Evolutionary conservation across 108 stramenopile genomes (phyloP), one percentile per base, ranked within the genome.

Genomic region (Pseudonitzschia multistriata): DNA sequence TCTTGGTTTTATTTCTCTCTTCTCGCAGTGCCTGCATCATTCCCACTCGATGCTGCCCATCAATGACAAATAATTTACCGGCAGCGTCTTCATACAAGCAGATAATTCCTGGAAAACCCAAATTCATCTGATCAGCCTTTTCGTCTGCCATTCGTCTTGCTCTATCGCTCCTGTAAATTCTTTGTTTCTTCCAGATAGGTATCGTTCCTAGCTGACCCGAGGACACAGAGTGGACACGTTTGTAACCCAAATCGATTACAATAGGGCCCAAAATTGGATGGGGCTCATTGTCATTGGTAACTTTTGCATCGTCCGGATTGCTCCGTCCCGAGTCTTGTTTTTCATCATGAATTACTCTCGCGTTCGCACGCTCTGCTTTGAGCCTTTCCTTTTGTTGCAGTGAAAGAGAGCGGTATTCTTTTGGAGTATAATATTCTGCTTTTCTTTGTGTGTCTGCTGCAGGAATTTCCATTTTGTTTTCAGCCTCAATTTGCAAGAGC

Each of bases 1-100:
- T 22, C n/a, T 40, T 45, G 40, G 29, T 17, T 47, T 64, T 64
- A 21, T 64, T 64, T 40, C 42, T 31, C 57, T 66, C 67, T 70
- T 82, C 79, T 19, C 68, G 42, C 66, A 90, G 68, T n/a, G 85
- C 39, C 25, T 79, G 71, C 69, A 87, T 78, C 80, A 84, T 85
- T 10, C 88, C 88, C 28, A 87, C 81, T 28, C 88, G 76, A 66
- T 90, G 88, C 74, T 90, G 88, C 31, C 88, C 88, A 56, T 90
- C 88, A 29, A 90, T 62, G 39, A 90, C 81, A 17, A 66, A 76
- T 6, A 84, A 56, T 27, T 69, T 67, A 2, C 85, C 88, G 21
- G 71, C n/a, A 6, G 28, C 42, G 25, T 64, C 72, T 65, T 88
- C 88, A 61, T 83, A 79, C 13, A 92, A 47, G 25, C 82, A 74